Base-by-base conservation (phyloP, 768 basidiomycete species). In the Mycena crocata region DNA sequence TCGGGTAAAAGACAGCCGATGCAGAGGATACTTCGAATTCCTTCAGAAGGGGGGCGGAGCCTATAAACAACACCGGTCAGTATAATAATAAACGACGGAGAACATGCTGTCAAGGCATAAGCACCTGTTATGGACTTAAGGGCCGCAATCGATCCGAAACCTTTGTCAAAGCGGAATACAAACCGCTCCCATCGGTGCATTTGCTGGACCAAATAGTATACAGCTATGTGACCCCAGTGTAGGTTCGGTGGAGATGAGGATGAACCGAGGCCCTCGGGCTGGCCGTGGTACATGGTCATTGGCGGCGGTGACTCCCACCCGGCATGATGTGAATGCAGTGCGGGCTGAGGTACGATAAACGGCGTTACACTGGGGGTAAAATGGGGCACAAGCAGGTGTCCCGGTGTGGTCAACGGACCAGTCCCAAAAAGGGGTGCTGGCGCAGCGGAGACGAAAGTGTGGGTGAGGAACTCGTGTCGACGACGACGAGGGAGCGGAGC, bases 101-200 rank as follows among this genome's bases (percentile, higher is more conserved):
- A 21, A 66, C 61, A 40, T 21, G 48, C 45, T 24, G 21, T 39
- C 45, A 48, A 46, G 37, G n/a, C n/a, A 32, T 57, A 79, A 87
- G 50, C 66, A 92, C 92, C 91, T 56, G 83, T 85, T 71, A 94
- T 89, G 21, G 89, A 86, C 74, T 91, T 91, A 68, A 94, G 83
- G 10, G 93, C 92, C 62, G 83, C 81, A 79, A 93, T 86, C 5
- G 92, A 92, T 21, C 87, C 78, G 76, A 93, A 93, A 35, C 90
- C 89, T 74, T 87, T 90, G 73, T 93, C 91, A 70, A 92, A 94
- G 44, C 90, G 82, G 72, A 94, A 93, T 14, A 93, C 85, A 71
- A 94, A 94, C 26, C 92, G 84, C 73, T 91, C 85, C 93, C 93
- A 94, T 31, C 93, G 86, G 68, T 88, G 88, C 88, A 93, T 93